Evolutionary conservation across 2,329 filamentous ascomycete genomes (phyloP), one percentile per base, ranked within the genome.

Genomic region (Penicillium aurantiogriseum): DNA sequence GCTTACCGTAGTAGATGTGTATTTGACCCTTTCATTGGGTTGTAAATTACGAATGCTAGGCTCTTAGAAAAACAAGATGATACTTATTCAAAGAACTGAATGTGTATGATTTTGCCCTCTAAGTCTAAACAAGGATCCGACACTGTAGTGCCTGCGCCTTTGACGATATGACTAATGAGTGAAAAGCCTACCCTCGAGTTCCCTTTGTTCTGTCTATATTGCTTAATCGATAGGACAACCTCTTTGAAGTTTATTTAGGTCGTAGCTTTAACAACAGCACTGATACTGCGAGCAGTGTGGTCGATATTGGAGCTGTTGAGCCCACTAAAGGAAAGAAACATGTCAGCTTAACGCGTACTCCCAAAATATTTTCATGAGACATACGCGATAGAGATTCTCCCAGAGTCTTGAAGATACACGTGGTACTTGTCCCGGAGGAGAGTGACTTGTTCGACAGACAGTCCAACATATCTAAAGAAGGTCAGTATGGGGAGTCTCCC

Each of bases 321-420:
- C 9, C 60, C 60, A 33, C 60, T 62, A 33, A 21, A 33, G 8
- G 8, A 50, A 43, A 29, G 6, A 35, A 8, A 39, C 7, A 29
- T 29, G 38, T 61, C 43, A 59, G 53, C 21, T 39, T 25, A 38
- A 25, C 2, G 1, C 0, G 21, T 23, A 5, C 21, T 3, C 9
- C 7, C 9, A 21, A 21, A 15, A 25, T 4, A 40, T 40, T 0
- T 2, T 9, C 1, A 11, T 31, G 5, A 42, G 19, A 54, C 60
- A 4, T 54, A 62, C 60, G 60, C 60, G 35, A 62, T 60, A 10
- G 60, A 62, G 15, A 62, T 62, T 40, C 60, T 60, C 15, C 58
- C 58, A 17, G 60, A 45, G 15, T 62, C 58, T 29, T 62, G 60
- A 13, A 62, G 48, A 35, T 62, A 62, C 17, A 62, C 51, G 54